Evolutionary conservation across 2,329 filamentous ascomycete genomes (phyloP).

Genomic region (Colletotrichum gigasporum): DNA sequence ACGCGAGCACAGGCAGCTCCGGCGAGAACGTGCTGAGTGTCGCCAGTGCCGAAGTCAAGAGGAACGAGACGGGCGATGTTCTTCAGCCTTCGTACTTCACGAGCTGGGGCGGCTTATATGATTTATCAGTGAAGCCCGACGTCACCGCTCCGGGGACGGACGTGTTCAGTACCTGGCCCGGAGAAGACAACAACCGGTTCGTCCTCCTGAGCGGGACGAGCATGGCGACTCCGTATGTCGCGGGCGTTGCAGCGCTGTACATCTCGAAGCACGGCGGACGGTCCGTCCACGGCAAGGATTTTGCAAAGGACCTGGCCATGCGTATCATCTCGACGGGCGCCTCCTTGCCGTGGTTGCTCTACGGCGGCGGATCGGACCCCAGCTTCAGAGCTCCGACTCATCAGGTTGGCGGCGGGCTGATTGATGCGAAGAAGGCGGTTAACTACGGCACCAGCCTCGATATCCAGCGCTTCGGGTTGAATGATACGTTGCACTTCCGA

Average conservation of each 20-base stretch:
- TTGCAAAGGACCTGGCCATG: slow-evolving; percentile 43
- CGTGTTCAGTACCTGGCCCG: slow-evolving; percentile 48
- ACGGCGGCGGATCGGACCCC: background rate
- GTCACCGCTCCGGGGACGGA: slow-evolving; percentile 52
- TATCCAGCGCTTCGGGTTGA: slow-evolving; percentile 48
- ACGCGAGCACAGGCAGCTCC: slow-evolving; percentile 47
- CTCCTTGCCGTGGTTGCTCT: slow-evolving; percentile 36
- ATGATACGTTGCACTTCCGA: slow-evolving; percentile 51
- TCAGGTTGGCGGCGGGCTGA: slow-evolving; percentile 50
- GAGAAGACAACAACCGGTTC: slow-evolving; percentile 38
- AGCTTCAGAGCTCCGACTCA: slow-evolving; percentile 42
- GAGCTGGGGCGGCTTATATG: slow-evolving; percentile 45
- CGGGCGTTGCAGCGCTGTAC: slow-evolving; percentile 50
- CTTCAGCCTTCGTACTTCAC: slow-evolving; percentile 46
- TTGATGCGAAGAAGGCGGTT: slow-evolving; percentile 49
- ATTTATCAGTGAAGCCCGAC: slow-evolving; percentile 52
- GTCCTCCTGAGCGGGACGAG: slow-evolving; percentile 56
- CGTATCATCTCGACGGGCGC: slow-evolving; percentile 42
- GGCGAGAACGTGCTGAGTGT: slow-evolving; percentile 49
- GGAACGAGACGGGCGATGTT: background rate
- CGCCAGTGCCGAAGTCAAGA: slow-evolving; percentile 45
- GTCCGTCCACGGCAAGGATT: slow-evolving; percentile 40
- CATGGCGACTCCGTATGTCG: slow-evolving; percentile 58
- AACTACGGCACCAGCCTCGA: slow-evolving; percentile 44
- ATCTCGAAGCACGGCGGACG: slow-evolving; percentile 44